These are phyloP conservation scores for Tetramitus jugosus DNA, from an alignment of 208 protist genomes.

Conservation along the genomic window DNA sequence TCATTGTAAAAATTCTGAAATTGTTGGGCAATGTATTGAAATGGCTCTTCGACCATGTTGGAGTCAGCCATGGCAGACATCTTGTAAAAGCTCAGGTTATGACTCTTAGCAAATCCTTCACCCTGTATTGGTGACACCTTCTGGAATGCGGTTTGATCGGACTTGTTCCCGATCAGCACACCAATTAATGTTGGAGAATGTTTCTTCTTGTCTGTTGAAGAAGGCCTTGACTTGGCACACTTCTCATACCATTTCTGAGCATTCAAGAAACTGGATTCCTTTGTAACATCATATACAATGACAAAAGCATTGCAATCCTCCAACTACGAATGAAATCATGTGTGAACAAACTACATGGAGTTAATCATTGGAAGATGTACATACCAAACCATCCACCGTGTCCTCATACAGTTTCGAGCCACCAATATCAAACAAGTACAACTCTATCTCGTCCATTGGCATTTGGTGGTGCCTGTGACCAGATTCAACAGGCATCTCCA, in stretches of 20 bases:
- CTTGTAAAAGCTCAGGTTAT: background rate
- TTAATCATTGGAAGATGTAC: too few relatives aligned
- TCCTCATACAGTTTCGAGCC: background rate
- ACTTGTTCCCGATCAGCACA: background rate
- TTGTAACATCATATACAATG: slow-evolving; percentile 11
- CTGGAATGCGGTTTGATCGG: background rate
- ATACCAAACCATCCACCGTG: too few relatives aligned
- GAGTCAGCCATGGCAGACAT: background rate
- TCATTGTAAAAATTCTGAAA: background rate
- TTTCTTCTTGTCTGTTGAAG: background rate
- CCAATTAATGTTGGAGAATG: background rate
- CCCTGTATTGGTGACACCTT: background rate
- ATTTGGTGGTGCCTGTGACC: too few relatives aligned
- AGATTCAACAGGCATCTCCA: too few relatives aligned
- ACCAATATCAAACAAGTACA: slow-evolving; percentile 12
- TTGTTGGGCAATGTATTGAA: background rate
- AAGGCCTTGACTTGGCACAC: background rate
- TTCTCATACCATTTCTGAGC: background rate
- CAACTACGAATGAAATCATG: too few relatives aligned
- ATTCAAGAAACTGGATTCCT: background rate
- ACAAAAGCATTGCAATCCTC: slow-evolving; percentile 4
- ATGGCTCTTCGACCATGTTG: background rate
- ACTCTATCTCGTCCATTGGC: background rate
- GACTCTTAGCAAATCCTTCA: slow-evolving; percentile 1
- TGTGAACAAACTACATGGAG: too few relatives aligned